Evolutionary conservation across 345 rosid species (phyloP), one percentile per base, ranked within the genome.

Genomic region (Moricandia arvensis): DNA sequence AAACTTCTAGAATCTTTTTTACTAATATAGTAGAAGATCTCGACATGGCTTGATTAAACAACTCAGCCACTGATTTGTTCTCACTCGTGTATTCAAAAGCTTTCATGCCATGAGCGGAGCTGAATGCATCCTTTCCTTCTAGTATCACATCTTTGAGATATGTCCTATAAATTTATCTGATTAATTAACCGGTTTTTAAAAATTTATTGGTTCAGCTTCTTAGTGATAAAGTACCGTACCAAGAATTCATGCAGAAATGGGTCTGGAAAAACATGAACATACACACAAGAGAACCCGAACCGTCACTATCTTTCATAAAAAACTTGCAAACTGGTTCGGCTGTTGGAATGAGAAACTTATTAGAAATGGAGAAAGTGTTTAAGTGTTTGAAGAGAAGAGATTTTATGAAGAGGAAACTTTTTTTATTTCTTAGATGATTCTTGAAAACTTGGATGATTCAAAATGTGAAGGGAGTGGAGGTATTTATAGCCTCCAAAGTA

Each of bases 231-330:
- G 24, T 21, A 21, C 1, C 60, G n/a, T 61, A 75, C 85, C 77
- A 82, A 38, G 79, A 72, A 31, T 61, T 69, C 7, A 74, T n/a
- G 24, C 54, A 15, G 10, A 71, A 77, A 31, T 73, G 41, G 54
- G 63, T 37, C 11, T 79, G 78, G 12, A 1, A 26, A 26, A 75
- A 4, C 9, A 71, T 11, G 33, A 66, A 74, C 10, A 66, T 10
- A 34, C 81, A 54, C n/a, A 15, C 61, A 4, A 79, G 67, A 58
- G 77, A 70, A 63, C 80, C 74, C 0, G 68, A 83, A 34, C 37
- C 75, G 24, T 43, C 74, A 70, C 16, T 77, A 60, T 47, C 53
- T 6, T 47, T 47, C 53, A 47, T 5, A 16, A 47, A 47, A 47
- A 5, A 47, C 6, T n/a, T 47, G 53, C 53, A 47, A 47, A 47